Conservation (phyloP, 2,329 filamentous ascomycete species). For the Arachnomyces sp. region DNA sequence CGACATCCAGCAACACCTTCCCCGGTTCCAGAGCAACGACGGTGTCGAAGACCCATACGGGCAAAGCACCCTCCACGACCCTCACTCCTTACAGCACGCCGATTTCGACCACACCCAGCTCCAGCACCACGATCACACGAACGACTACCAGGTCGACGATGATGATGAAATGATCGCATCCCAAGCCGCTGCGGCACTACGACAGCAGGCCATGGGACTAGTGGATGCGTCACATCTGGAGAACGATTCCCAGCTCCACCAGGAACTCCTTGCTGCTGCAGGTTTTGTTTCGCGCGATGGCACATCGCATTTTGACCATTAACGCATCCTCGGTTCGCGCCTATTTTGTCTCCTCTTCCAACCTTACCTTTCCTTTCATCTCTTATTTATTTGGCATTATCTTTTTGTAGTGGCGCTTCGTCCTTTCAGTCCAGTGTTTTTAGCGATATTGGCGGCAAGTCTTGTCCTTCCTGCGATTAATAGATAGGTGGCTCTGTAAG, state of each 20-base stretch:
- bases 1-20: conserved; percentile 39
- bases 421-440: conserved; percentile 6
- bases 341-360: not conserved
- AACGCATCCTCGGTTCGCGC: conserved; percentile 14
- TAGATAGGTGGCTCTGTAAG: too few species aligned
- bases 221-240: conserved; percentile 27
- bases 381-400: conserved; percentile 10
- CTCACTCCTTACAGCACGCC: conserved; percentile 24
- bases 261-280: conserved; percentile 32
- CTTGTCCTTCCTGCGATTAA: conserved; percentile 7
- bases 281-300: conserved; percentile 29
- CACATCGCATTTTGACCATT: conserved; percentile 24
- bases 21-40: conserved; percentile 32
- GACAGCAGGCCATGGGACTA: conserved; percentile 30
- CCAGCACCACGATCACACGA: conserved; percentile 29
- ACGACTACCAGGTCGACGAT: conserved; percentile 36
- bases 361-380: not conserved
- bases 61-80: conserved; percentile 14
- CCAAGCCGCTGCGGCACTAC: conserved; percentile 23
- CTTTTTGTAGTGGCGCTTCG: conserved; percentile 5
- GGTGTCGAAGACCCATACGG: conserved; percentile 28
- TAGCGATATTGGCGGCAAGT: conserved; percentile 11
- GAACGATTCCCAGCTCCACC: conserved; percentile 33
- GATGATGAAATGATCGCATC: conserved; percentile 30
- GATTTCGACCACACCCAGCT: conserved; percentile 31